Conservation (phyloP, 179 eudicot genomes). For the Pouteria campechiana region DNA sequence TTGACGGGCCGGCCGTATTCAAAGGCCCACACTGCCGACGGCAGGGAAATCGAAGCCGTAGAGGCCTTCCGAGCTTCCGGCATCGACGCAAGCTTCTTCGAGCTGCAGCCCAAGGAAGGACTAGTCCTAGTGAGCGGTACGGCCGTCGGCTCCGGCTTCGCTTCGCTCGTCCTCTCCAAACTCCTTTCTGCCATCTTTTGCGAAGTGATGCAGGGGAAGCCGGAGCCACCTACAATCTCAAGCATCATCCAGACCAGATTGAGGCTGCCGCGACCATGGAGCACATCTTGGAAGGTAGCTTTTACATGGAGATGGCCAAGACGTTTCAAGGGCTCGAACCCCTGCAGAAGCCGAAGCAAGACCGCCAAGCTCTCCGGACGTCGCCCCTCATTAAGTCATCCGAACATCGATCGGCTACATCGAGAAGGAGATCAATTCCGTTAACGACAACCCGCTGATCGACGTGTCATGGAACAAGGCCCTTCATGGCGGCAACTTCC, state of each 20-base stretch:
- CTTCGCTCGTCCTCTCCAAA: slow-evolving; percentile 11
- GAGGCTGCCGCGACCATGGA: slow-evolving; percentile 21
- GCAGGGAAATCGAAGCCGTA: background rate
- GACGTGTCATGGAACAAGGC: slow-evolving; percentile 18
- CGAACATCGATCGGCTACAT: slow-evolving; percentile 6
- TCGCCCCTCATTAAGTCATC: slow-evolving; percentile 17
- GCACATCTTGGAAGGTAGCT: slow-evolving; percentile 8
- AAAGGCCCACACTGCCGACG: slow-evolving; percentile 8
- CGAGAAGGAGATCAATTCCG: slow-evolving; percentile 15
- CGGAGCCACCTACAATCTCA: slow-evolving; percentile 16
- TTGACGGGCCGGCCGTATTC: slow-evolving; percentile 14
- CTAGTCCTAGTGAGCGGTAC: slow-evolving; percentile 18
- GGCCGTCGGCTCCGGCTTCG: slow-evolving; percentile 17
- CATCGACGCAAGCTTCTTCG: slow-evolving; percentile 10
- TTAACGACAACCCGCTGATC: slow-evolving; percentile 14
- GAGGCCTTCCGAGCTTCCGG: slow-evolving; percentile 13
- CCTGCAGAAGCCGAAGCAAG: slow-evolving; percentile 15
- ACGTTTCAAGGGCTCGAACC: slow-evolving; percentile 12
- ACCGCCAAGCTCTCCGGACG: slow-evolving; percentile 15
- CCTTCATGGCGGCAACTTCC: slow-evolving; percentile 17
- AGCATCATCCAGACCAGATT: slow-evolving; percentile 20
- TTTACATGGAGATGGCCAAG: slow-evolving; percentile 6
- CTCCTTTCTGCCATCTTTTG: slow-evolving; percentile 11
- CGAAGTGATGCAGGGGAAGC: slow-evolving; percentile 20
- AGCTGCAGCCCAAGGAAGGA: slow-evolving; percentile 18